phyloP scores from a whole-genome alignment of 208 protist species.

The Borovskyia barvae region DNA sequence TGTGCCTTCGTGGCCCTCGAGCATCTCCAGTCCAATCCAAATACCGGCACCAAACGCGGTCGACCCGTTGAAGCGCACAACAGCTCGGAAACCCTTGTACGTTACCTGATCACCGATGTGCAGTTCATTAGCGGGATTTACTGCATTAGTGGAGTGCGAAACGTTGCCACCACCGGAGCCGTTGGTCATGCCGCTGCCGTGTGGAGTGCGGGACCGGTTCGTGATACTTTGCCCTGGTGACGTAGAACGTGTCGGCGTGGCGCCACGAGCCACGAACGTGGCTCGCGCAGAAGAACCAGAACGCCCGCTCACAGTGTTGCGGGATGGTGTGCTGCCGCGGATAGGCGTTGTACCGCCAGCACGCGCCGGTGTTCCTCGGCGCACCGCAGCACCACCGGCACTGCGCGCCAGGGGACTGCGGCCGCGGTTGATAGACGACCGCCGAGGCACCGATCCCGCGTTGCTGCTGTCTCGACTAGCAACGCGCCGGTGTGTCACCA shows the following conservation, averaged over 20 bases:
- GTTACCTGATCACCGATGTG: conserved; percentile 72
- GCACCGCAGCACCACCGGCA: conserved; percentile 65
- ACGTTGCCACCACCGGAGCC: background rate
- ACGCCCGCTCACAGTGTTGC: conserved; percentile 15
- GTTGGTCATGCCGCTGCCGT: conserved; percentile 10
- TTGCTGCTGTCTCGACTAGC: conserved; percentile 51
- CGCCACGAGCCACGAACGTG: conserved; percentile 15
- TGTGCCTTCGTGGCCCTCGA: conserved; percentile 87
- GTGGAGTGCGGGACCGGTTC: conserved; percentile 32
- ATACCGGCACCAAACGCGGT: conserved; percentile 83
- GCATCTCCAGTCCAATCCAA: conserved; percentile 90
- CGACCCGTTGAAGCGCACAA: conserved; percentile 84
- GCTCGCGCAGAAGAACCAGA: conserved; percentile 24
- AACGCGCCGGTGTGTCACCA: conserved; percentile 28
- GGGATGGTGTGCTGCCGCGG: conserved; percentile 37
- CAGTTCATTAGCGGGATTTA: conserved; percentile 70
- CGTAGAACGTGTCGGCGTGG: conserved; percentile 24
- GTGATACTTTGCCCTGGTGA: conserved; percentile 28
- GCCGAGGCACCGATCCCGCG: conserved; percentile 30
- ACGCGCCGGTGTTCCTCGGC: conserved; percentile 80
- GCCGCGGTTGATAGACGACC: conserved; percentile 43
- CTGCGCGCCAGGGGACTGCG: conserved; percentile 76
- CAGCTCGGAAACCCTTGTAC: conserved; percentile 81
- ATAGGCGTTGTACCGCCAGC: conserved; percentile 52
- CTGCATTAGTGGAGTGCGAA: conserved; percentile 21